Base-by-base conservation (phyloP, 306 rosid species). In the Prinsepia uniflora region DNA sequence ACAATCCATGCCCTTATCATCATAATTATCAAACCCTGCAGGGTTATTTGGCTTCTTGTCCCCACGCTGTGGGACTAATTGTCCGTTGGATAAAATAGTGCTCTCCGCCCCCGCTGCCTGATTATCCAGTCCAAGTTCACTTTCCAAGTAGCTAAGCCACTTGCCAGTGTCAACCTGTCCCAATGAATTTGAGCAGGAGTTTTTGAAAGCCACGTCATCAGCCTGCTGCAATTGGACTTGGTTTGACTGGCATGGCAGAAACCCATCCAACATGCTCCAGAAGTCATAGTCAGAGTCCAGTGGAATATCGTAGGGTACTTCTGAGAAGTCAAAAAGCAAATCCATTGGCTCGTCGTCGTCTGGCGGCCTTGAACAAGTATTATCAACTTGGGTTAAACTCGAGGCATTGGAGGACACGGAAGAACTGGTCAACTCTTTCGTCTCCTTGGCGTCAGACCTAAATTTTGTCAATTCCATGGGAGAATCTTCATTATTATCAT, bases 191-290 rank as follows among this genome's bases (percentile, higher is more conserved):
- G 80, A 73, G 63, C 55, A 63, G 64, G 76, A 73, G 71, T 53
- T 44, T 34, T 62, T 15, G 55, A 0, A 2, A 34, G 17, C 20
- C 34, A 68, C 71, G 6, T 18, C 49, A 8, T 60, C 71, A 5
- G 9, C 49, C n/a, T 59, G 67, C n/a, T n/a, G 43, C 14, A 41
- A 20, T 70, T 85, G 86, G 44, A 65, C 67, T 48, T 74, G 70
- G 36, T 68, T 81, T 53, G 83, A 66, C 45, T 74, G 68, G 15
- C 63, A 47, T 8, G 81, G 12, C 36, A 43, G 79, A 24, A 82
- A 50, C 69, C 67, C 81, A 41, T 85, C 96, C 12, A 93, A 61
- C 73, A 84, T 53, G 76, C 80, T 68, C 98, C 97, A 94, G 75
- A 94, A 85, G 11, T 83, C 91, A 64, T 36, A n/a, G 67, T 87